Evolutionary conservation across 2,329 filamentous ascomycete species (phyloP).

Genomic region (Hirsutella minnesotensis): DNA sequence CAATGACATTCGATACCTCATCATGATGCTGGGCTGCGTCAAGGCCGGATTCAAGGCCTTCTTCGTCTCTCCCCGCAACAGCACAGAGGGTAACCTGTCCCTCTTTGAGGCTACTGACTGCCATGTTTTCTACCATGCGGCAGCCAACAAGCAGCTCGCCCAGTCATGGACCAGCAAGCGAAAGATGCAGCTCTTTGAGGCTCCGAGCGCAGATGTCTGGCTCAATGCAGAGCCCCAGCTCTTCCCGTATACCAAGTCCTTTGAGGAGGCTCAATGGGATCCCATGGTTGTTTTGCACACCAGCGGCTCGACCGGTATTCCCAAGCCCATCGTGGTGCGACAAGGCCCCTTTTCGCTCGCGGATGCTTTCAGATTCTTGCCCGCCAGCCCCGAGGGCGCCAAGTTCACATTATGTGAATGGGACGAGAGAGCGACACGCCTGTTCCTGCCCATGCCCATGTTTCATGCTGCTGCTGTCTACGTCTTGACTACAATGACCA

Average conservation of each 20-base stretch:
- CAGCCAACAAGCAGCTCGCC: slow-evolving; percentile 4
- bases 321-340: slow-evolving; percentile 23
- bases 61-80: slow-evolving; percentile 8
- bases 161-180: slow-evolving; percentile 5
- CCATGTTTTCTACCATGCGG: slow-evolving; percentile 20
- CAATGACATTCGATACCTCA: slow-evolving; percentile 6
- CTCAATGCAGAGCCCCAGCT: slow-evolving; percentile 17
- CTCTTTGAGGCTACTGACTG: slow-evolving; percentile 32
- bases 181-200: slow-evolving; percentile 24
- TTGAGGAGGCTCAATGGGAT: slow-evolving; percentile 5
- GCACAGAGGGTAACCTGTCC: slow-evolving; percentile 10
- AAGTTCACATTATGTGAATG: not conserved
- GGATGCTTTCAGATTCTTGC: slow-evolving; percentile 19
- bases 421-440: slow-evolving; percentile 3
- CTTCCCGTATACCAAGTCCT: slow-evolving; percentile 8
- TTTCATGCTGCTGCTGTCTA: slow-evolving; percentile 25
- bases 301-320: slow-evolving; percentile 6
- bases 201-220: slow-evolving; percentile 20
- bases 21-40: slow-evolving; percentile 7
- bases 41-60: slow-evolving; percentile 6
- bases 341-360: slow-evolving; percentile 24
- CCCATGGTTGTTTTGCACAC: slow-evolving; percentile 7
- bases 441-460: slow-evolving; percentile 18
- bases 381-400: not conserved
- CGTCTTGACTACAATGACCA: slow-evolving; percentile 6